Base-by-base conservation (phyloP, 139 green algal species). In the Nannochloris sp. region DNA sequence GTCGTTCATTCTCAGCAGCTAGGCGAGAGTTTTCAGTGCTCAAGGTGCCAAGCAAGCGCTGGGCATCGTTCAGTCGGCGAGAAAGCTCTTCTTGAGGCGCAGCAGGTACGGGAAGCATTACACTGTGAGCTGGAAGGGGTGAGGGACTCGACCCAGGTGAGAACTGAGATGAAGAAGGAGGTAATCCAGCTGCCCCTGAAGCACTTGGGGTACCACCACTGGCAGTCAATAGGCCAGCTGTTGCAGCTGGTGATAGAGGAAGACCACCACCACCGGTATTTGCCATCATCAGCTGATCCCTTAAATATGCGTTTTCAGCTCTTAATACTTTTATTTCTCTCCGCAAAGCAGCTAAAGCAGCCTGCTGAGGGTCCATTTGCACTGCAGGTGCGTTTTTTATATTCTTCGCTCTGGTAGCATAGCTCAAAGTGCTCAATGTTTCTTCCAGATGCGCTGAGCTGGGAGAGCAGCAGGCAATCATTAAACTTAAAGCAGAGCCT, bases 391-490 rank as follows among this genome's bases (percentile, higher is more conserved):
- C 60, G 62, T 90, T 92, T 44, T 77, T 58, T 60, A 97, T 95
- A 78, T 92, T 92, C 65, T 90, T 95, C 29, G 90, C 87, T 3
- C 88, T 84, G 5, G 83, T 87, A 4, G 90, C 91, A 66, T 96
- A 97, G 31, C 72, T 70, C 24, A 96, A 76, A 44, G 90, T 96
- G 76, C 71, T 89, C 39, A 96, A 75, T 13, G 85, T 97, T 77
- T 95, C 90, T 38, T 90, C 83, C 29, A 78, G 57, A 31, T 70
- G 30, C 10, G 35, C 64, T 14, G 24, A 61, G 38, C 57, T 54
- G 8, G 87, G 89, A 2, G 83, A 92, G 78, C 81, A 92, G 82
- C 88, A 96, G 19, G 91, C 89, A 34, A 97, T 89, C 83, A 97
- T 92, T 30, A 96, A 81, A 23, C 87, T 85, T 29, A 95, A 70